Evolutionary conservation across 768 basidiomycete species (phyloP), one percentile per base, ranked within the genome.

Genomic region (Lactifluus rugatus): DNA sequence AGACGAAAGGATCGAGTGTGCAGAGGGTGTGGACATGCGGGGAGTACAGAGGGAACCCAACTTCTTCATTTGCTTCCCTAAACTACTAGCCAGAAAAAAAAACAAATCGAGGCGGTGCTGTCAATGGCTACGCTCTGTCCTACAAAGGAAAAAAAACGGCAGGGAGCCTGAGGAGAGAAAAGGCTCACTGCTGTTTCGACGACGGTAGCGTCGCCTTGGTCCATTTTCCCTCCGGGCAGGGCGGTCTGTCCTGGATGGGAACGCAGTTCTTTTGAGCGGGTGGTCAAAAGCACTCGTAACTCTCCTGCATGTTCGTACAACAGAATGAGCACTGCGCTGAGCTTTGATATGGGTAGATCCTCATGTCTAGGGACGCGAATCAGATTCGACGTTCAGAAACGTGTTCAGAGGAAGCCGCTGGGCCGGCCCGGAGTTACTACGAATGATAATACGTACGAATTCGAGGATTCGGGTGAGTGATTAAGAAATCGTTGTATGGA

Each of bases 21-120:
- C 82, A 82, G 19, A 92, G 67, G 1, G 77, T 76, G 65, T 85
- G 77, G 17, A 91, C 72, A 48, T 80, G 69, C 0, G 82, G 78
- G 39, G 77, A 78, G 52, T 74, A 56, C 2, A 81, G 67, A 0
- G 88, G 83, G 2, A 94, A 75, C 1, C 71, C 81, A 19, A 94
- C 87, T 73, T 95, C 93, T 72, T 95, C 93, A 55, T 81, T 69
- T 0, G 93, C 93, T 71, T 95, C 93, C 57, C 93, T 77, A 48
- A 78, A 78, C 92, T 51, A 5, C 92, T 50, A 3, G n/a, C 19
- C 25, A 61, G 2, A 34, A 34, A 14, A 23, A 19, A n/a, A 42
- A 11, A 21, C 21, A 41, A 17, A 48, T 5, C 23, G 16, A 4
- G 28, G 28, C 28, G 6, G 9, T 31, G 28, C 28, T 5, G 28